These are phyloP conservation scores for Coemansia sp. DNA, from an alignment of 192 early-diverging fungal species.

Conservation along the genomic window DNA sequence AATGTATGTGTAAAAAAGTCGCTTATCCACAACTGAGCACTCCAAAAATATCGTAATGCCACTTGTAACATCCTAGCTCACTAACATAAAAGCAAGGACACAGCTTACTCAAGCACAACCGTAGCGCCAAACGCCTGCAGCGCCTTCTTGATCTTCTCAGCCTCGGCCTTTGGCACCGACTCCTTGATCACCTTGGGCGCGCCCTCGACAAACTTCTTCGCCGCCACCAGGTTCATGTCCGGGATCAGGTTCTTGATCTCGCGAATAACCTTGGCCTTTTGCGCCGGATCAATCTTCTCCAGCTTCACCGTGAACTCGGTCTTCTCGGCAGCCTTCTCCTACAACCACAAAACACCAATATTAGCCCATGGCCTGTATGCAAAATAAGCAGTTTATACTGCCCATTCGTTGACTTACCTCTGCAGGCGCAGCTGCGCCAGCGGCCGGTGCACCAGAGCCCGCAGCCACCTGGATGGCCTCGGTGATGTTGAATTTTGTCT, in stretches of 20 bases:
- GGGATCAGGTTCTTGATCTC: constrained; percentile 95
- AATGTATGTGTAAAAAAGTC: too few relatives aligned
- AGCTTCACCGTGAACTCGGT: constrained; percentile 94
- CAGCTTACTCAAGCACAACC: constrained; percentile 78
- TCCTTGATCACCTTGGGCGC: constrained; percentile 97
- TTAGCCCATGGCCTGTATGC: neutral
- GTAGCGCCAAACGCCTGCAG: constrained; percentile 92
- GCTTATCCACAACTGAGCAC: too few relatives aligned
- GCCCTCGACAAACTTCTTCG: constrained; percentile 99
- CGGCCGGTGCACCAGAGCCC: constrained; percentile 62
- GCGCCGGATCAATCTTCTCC: constrained; percentile 88
- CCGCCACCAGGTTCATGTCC: constrained; percentile 94
- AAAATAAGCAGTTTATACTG: neutral
- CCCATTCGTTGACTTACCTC: constrained; percentile 43
- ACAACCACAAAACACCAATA: constrained; percentile 34
- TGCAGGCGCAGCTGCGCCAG: constrained; percentile 67
- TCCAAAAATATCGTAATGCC: too few relatives aligned
- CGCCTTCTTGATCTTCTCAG: constrained; percentile 95
- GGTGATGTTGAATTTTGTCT: constrained; percentile 84
- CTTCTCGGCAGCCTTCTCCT: constrained; percentile 90
- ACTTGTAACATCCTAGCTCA: neutral
- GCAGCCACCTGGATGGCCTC: constrained; percentile 84
- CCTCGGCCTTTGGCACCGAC: constrained; percentile 85
- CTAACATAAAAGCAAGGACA: neutral
- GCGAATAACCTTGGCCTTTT: constrained; percentile 97